Percentiles rank a stretch among this genome's conserved stretches.
phyloP scores from a whole-genome alignment of 2,329 filamentous ascomycete species.

The Nigrospora osmanthi region DNA sequence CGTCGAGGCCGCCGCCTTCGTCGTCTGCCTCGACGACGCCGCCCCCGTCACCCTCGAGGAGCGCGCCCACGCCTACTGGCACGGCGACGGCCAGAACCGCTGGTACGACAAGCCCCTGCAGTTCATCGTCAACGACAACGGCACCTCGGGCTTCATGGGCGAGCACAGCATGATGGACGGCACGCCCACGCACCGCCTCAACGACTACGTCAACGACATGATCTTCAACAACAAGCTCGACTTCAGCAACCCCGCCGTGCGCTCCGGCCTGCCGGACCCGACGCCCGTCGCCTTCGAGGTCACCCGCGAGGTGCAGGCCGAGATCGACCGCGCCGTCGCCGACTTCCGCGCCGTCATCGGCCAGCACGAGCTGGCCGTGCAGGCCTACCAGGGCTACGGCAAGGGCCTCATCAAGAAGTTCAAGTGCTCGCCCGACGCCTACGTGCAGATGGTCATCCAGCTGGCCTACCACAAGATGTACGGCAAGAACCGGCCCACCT shows the following conservation, averaged over 20 bases:
- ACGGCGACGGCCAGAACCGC: conserved; percentile 89
- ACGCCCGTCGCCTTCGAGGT: conserved; percentile 70
- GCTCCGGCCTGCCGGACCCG: conserved; percentile 79
- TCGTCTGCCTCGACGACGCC: conserved; percentile 90
- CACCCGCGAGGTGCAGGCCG: conserved; percentile 62
- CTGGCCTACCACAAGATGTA: conserved; percentile 99
- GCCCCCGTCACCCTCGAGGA: conserved; percentile 89
- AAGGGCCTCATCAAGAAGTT: conserved; percentile 99
- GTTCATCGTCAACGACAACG: conserved; percentile 98
- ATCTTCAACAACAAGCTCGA: conserved; percentile 95
- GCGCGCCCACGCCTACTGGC: conserved; percentile 95
- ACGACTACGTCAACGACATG: conserved; percentile 85
- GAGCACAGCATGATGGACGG: conserved; percentile 99
- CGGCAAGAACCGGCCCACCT: conserved; percentile 93
- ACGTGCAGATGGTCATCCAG: conserved; percentile 98
- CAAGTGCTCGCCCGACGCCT: conserved; percentile 95
- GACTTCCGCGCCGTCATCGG: conserved; percentile 79
- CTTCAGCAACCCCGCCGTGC: conserved; percentile 68
- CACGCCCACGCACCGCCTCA: conserved; percentile 91
- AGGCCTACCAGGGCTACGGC: conserved; percentile 94
- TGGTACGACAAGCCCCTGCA: conserved; percentile 98
- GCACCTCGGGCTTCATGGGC: conserved; percentile 93
- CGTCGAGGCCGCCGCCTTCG: conserved; percentile 83
- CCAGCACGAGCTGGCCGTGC: conserved; percentile 84
- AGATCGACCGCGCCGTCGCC: conserved; percentile 69